phyloP scores from a whole-genome alignment of 2,329 filamentous ascomycete genomes.

The Stagonosporopsis tanaceti region DNA sequence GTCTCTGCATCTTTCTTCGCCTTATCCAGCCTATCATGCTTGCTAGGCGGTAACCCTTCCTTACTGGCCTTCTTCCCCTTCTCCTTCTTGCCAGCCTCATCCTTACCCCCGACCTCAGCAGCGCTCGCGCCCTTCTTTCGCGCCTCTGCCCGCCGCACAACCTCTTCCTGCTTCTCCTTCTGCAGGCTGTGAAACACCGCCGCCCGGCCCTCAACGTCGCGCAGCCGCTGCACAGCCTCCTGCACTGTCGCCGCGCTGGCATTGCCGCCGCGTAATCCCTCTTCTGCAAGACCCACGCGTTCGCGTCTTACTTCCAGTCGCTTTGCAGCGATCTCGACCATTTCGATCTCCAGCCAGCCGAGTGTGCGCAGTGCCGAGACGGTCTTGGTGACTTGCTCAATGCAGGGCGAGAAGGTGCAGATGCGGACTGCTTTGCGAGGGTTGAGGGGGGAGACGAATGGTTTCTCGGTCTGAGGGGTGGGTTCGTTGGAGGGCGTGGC shows the following conservation, averaged over 20 bases:
- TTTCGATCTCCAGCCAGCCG: constrained; percentile 91
- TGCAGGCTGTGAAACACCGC: constrained; percentile 67
- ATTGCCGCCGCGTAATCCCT: constrained; percentile 72
- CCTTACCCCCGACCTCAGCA: constrained; percentile 21
- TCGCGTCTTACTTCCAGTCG: constrained; percentile 85
- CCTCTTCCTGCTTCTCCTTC: constrained; percentile 53
- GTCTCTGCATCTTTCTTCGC: constrained; percentile 43
- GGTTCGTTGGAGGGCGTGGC: constrained; percentile 47
- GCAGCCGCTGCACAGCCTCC: constrained; percentile 78
- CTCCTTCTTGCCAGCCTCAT: constrained; percentile 22
- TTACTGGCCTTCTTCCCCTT: constrained; percentile 30
- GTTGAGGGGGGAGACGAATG: constrained; percentile 66
- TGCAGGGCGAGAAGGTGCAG: constrained; percentile 96
- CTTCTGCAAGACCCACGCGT: constrained; percentile 75
- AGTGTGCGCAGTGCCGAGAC: constrained; percentile 79
- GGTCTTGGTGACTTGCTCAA: constrained; percentile 92
- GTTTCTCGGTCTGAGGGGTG: constrained; percentile 9
- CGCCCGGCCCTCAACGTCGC: constrained; percentile 74
- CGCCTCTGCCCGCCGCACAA: constrained; percentile 52
- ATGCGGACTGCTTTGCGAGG: constrained; percentile 76
- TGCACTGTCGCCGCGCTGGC: constrained; percentile 75
- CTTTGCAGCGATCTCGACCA: constrained; percentile 86
- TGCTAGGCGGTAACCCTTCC: constrained; percentile 37
- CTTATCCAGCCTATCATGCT: constrained; percentile 41
- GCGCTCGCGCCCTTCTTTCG: constrained; percentile 31